phyloP scores from a whole-genome alignment of 108 stramenopile species.

The Fragilariopsis cylindrus region DNA sequence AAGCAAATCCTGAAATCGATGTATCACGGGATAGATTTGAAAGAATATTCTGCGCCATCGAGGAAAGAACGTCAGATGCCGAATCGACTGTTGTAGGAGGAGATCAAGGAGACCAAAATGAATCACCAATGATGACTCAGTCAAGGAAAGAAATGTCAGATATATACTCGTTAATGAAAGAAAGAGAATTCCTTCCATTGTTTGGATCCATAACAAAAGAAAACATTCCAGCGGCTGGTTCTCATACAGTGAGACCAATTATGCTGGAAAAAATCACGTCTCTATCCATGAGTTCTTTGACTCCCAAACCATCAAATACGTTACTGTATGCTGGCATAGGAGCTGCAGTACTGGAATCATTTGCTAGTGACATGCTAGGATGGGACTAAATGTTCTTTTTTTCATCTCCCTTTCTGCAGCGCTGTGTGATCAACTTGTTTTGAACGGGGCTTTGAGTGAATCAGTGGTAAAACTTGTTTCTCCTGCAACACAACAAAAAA shows the following conservation, averaged over 20 bases:
- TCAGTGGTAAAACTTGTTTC: slow-evolving; percentile 49
- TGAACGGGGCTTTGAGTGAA: slow-evolving; percentile 84
- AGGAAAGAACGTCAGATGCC: slow-evolving; percentile 55
- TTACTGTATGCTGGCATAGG: slow-evolving; percentile 62
- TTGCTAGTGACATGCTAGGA: slow-evolving; percentile 46
- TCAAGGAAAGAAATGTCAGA: slow-evolving; percentile 75
- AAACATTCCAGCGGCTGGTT: slow-evolving; percentile 62
- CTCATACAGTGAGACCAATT: slow-evolving; percentile 65
- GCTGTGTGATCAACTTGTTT: slow-evolving; percentile 55
- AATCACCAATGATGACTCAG: slow-evolving; percentile 55
- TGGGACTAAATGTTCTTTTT: slow-evolving; percentile 69
- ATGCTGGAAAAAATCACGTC: slow-evolving; percentile 69
- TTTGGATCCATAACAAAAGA: slow-evolving; percentile 58
- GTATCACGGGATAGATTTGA: slow-evolving; percentile 38
- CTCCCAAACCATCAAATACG: slow-evolving; percentile 75
- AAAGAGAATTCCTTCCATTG: slow-evolving; percentile 45
- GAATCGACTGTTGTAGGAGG: slow-evolving; percentile 46
- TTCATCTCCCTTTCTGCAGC: slow-evolving; percentile 55
- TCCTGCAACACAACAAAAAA: slow-evolving; percentile 71
- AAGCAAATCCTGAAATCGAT: slow-evolving; percentile 18
- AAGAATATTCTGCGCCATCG: slow-evolving; percentile 71
- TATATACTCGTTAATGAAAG: slow-evolving; percentile 62
- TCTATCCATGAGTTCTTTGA: slow-evolving; percentile 72
- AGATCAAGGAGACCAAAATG: slow-evolving; percentile 27
- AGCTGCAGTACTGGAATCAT: slow-evolving; percentile 60